Evolutionary conservation across 2,329 filamentous ascomycete genomes (phyloP).

Genomic region (Tolypocladium paradoxum): DNA sequence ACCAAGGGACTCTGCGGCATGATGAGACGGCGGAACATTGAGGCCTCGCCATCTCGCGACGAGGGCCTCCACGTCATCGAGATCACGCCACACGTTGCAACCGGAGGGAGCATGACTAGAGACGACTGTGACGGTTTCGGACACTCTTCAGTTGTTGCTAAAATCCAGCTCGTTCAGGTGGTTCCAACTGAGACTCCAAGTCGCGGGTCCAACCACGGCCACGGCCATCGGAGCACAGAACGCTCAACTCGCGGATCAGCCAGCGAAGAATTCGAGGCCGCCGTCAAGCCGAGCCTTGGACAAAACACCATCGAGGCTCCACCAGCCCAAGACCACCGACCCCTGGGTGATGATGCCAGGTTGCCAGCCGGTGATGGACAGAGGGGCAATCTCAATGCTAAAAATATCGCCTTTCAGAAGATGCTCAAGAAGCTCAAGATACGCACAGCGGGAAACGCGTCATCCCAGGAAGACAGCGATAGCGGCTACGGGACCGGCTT

Average conservation of each 20-base stretch:
- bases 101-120: accelerated
- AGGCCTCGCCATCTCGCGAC: background rate
- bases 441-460: background rate
- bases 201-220: too few relatives aligned
- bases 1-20: background rate
- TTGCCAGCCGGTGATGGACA: background rate
- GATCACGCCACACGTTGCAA: background rate
- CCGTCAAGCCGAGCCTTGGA: background rate
- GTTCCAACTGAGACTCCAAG: background rate
- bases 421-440: conserved; percentile 16
- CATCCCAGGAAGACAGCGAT: background rate
- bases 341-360: too few relatives aligned
- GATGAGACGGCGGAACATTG: background rate
- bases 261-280: background rate
- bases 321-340: background rate
- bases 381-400: conserved; percentile 1
- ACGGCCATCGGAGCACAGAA: background rate
- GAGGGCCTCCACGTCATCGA: background rate
- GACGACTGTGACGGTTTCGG: too few relatives aligned
- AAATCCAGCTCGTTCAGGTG: background rate
- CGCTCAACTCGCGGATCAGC: background rate
- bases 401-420: conserved; percentile 14
- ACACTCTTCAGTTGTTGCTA: background rate
- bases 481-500: background rate
- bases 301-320: background rate